Evolutionary conservation across 768 basidiomycete genomes (phyloP).

Genomic region (Russula emetica): DNA sequence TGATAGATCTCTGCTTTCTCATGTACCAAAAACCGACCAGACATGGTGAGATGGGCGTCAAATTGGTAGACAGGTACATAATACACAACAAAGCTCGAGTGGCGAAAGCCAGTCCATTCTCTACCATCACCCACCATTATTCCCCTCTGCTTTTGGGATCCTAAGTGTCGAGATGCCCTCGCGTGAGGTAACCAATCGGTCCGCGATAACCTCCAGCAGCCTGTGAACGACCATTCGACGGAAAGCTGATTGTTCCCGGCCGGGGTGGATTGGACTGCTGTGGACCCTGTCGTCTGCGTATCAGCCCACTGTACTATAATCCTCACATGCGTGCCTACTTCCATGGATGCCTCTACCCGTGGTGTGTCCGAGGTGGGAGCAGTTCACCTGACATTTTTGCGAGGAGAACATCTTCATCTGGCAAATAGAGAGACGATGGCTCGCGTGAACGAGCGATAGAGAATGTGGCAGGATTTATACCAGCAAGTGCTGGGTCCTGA

Average conservation of each 20-base stretch:
- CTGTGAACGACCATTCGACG: slow-evolving; percentile 56
- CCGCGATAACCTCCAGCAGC: slow-evolving; percentile 54
- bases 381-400: neutral
- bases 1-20: neutral
- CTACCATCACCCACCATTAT: slow-evolving; percentile 38
- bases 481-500: slow-evolving; percentile 19
- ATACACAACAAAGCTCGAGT: neutral
- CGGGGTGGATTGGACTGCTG: slow-evolving; percentile 18
- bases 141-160: slow-evolving; percentile 58
- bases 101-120: neutral
- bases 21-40: neutral
- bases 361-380: neutral
- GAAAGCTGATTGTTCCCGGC: slow-evolving; percentile 41
- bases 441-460: slow-evolving; percentile 16
- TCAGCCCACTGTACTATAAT: slow-evolving; percentile 25
- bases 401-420: slow-evolving; percentile 27
- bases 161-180: slow-evolving; percentile 67
- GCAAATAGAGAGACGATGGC: slow-evolving; percentile 20
- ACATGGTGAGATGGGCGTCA: slow-evolving; percentile 19
- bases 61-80: slow-evolving; percentile 13
- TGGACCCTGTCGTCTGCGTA: slow-evolving; percentile 20
- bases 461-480: slow-evolving; percentile 13
- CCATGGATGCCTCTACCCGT: slow-evolving; percentile 6
- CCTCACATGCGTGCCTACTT: neutral
- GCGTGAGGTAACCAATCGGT: slow-evolving; percentile 69